Percentiles rank a stretch among this genome's conserved stretches.
These are phyloP conservation scores for Trichoderma guizhouense DNA, from an alignment of 2,329 filamentous ascomycete species.

Conservation along the genomic window DNA sequence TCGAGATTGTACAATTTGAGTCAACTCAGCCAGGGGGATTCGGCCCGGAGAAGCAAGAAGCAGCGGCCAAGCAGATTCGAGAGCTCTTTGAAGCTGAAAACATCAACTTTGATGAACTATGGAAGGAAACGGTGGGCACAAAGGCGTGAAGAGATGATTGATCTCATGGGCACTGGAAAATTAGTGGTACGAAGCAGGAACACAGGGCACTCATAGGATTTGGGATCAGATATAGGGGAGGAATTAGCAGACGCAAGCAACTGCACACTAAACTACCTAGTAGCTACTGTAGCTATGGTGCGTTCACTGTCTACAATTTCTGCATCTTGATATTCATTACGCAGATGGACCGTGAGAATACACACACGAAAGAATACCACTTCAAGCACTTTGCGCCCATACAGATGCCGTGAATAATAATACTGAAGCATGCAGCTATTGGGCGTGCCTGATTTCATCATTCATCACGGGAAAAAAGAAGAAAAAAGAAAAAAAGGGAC, in stretches of 20 bases:
- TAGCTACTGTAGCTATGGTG: neutral
- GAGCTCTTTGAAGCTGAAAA: conserved; percentile 70
- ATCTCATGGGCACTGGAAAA: neutral
- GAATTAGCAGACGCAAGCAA: neutral
- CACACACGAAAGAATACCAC: neutral
- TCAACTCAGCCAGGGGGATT: conserved; percentile 76
- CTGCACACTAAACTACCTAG: neutral
- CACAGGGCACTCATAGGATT: neutral
- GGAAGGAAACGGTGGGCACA: conserved; percentile 59
- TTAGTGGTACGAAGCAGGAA: neutral
- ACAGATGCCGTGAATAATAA: no score
- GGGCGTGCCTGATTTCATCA: neutral
- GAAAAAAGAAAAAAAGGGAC: neutral
- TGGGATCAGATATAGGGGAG: neutral
- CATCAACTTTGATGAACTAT: conserved; percentile 80
- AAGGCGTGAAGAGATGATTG: neutral
- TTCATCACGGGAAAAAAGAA: neutral
- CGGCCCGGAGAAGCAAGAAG: conserved; percentile 67
- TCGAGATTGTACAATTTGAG: conserved; percentile 88
- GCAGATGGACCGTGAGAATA: neutral
- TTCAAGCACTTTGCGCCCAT: neutral
- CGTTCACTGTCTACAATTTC: neutral
- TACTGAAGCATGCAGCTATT: neutral
- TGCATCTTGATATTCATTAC: neutral
- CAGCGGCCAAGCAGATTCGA: conserved; percentile 70